A percentile compares a stretch with the other conserved stretches of the same genome.
Conservation (phyloP, 495 filamentous ascomycete species). For the Penicillium soppii region DNA sequence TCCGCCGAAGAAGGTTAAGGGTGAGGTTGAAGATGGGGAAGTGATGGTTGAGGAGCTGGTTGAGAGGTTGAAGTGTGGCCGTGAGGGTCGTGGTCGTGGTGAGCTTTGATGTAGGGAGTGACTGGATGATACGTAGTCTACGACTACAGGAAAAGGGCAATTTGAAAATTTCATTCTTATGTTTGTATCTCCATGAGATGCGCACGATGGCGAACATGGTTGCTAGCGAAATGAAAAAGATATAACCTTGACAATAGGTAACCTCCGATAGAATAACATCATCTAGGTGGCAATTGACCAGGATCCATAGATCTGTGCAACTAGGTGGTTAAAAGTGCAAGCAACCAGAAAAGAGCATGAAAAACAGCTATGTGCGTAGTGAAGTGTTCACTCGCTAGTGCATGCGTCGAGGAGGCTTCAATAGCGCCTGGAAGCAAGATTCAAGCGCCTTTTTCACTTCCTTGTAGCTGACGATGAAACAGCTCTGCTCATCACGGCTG, state of each 20-base stretch:
- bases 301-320: neutral
- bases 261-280: neutral
- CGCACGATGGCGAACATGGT: slow-evolving; percentile 3
- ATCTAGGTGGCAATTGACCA: neutral
- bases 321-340: neutral
- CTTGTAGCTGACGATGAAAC: slow-evolving; percentile 81
- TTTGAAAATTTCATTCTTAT: slow-evolving; percentile 27
- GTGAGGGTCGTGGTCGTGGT: slow-evolving; percentile 9
- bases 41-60: slow-evolving; percentile 65
- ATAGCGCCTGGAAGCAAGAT: slow-evolving; percentile 74
- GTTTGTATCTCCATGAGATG: slow-evolving; percentile 25
- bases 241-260: neutral
- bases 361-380: neutral
- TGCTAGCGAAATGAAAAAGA: neutral
- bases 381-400: slow-evolving; percentile 24
- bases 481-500: slow-evolving; percentile 85
- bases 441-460: slow-evolving; percentile 81
- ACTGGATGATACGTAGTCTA: too few relatives aligned
- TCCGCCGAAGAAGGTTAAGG: slow-evolving; percentile 59
- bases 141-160: slow-evolving; percentile 1
- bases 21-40: slow-evolving; percentile 44
- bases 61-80: slow-evolving; percentile 49
- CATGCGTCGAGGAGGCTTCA: slow-evolving; percentile 53
- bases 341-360: neutral
- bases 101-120: slow-evolving; percentile 18